Percentiles rank a stretch among this genome's conserved stretches.
Conservation (phyloP, 345 rosid genomes). For the Bruguiera parviflora region DNA sequence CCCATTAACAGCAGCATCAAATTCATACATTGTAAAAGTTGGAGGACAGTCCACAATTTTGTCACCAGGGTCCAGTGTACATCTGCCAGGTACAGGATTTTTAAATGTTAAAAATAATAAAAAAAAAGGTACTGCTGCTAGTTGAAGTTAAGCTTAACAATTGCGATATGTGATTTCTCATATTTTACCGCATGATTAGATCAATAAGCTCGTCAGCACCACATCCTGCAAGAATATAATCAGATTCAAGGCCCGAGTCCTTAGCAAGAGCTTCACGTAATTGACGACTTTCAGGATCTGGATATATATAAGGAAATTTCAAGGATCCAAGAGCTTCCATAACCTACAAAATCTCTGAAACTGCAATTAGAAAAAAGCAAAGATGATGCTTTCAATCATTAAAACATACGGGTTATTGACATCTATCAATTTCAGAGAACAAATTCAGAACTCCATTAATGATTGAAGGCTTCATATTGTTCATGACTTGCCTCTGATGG, state of each 20-base stretch:
- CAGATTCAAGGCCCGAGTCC: conserved; percentile 86
- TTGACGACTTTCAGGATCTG: conserved; percentile 82
- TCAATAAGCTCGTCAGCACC: conserved; percentile 97
- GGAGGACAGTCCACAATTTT: conserved; percentile 97
- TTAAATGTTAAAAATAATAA: neutral
- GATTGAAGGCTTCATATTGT: neutral
- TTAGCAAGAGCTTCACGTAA: conserved; percentile 78
- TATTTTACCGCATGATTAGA: conserved; percentile 85
- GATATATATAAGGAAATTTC: conserved; percentile 85
- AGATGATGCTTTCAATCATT: neutral
- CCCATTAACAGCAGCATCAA: conserved; percentile 91
- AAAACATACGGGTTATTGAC: neutral
- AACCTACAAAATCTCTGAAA: conserved; percentile 64
- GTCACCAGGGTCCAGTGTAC: conserved; percentile 95
- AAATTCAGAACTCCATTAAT: neutral
- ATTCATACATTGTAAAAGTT: conserved; percentile 94
- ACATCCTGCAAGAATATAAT: conserved; percentile 87
- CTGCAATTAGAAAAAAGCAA: conserved; percentile 20
- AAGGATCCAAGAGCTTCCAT: conserved; percentile 78
- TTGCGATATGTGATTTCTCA: neutral
- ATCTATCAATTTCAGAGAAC: neutral
- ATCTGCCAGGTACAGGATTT: conserved; percentile 39
- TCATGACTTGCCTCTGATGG: conserved; percentile 85
- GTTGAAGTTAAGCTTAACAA: neutral
- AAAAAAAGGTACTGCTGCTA: neutral